Percentiles rank a stretch among this genome's conserved stretches.
Conservation (phyloP, 1,139 yeast species). For the Geotrichum candidum region DNA sequence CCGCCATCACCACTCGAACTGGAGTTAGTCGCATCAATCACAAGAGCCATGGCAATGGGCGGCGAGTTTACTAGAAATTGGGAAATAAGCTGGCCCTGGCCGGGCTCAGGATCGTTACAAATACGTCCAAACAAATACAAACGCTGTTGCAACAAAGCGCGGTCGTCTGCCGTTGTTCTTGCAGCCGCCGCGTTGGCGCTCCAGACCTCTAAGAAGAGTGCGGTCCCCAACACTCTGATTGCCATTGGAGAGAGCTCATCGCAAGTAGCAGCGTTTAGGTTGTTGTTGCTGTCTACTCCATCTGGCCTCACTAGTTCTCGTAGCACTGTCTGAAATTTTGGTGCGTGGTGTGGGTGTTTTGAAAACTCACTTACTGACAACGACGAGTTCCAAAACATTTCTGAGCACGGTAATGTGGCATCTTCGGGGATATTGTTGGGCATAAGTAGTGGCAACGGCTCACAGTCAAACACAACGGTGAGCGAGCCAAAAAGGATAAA, state of each 20-base stretch:
- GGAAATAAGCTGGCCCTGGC: slow-evolving; percentile 26
- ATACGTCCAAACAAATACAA: neutral
- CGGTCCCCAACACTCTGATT: slow-evolving; percentile 10
- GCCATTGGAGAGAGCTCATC: slow-evolving; percentile 15
- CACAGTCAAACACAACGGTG: slow-evolving; percentile 27
- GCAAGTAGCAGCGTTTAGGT: slow-evolving; percentile 19
- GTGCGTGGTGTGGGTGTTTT: neutral
- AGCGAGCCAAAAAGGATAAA: slow-evolving; percentile 31
- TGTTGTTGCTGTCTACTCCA: neutral
- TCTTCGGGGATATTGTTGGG: neutral
- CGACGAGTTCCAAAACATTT: slow-evolving; percentile 30
- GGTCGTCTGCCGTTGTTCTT: neutral
- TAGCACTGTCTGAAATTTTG: neutral
- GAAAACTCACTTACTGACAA: slow-evolving; percentile 6
- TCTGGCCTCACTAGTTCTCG: neutral
- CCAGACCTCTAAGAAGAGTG: slow-evolving; percentile 11
- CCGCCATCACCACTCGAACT: neutral
- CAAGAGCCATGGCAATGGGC: slow-evolving; percentile 4
- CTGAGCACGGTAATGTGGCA: slow-evolving; percentile 32
- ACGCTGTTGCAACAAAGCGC: neutral
- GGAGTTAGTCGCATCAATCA: slow-evolving; percentile 1
- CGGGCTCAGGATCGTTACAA: slow-evolving; percentile 25
- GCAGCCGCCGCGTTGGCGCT: neutral
- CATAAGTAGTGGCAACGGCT: neutral
- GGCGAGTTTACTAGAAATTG: slow-evolving; percentile 11